Evolutionary conservation across 805 yeast species (phyloP).

Genomic region (Cyberlindnera saturnus): DNA sequence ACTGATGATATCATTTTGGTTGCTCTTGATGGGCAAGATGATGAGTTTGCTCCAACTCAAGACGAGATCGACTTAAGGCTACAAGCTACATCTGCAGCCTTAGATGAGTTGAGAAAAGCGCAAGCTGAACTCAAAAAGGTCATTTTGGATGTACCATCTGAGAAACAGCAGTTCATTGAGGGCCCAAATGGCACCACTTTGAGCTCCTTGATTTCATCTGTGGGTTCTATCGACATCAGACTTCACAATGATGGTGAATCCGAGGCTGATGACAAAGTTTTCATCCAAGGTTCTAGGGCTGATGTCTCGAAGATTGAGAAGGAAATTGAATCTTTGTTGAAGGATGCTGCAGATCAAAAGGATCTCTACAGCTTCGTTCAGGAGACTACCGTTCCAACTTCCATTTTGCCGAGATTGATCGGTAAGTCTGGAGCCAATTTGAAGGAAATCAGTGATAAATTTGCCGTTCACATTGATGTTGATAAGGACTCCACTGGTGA

Average conservation of each 20-base stretch:
- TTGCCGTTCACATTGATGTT: conserved; percentile 71
- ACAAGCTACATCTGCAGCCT: conserved; percentile 44
- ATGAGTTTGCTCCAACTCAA: conserved; percentile 68
- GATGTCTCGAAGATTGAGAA: conserved; percentile 51
- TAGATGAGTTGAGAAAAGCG: conserved; percentile 53
- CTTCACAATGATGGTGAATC: conserved; percentile 33
- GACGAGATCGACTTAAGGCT: conserved; percentile 54
- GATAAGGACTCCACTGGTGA: conserved; percentile 43
- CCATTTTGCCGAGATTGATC: conserved; percentile 70
- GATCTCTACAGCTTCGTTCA: conserved; percentile 38
- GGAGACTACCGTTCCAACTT: conserved; percentile 55
- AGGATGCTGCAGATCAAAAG: conserved; percentile 47
- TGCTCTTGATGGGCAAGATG: conserved; percentile 37
- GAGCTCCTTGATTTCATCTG: conserved; percentile 29
- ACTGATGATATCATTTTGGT: conserved; percentile 48
- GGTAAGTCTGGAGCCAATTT: conserved; percentile 85
- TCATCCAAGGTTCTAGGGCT: conserved; percentile 61
- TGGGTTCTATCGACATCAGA: conserved; percentile 33
- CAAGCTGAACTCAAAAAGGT: conserved; percentile 47
- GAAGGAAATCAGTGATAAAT: conserved; percentile 62
- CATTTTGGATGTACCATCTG: conserved; percentile 44
- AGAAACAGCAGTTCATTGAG: conserved; percentile 51
- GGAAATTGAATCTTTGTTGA: conserved; percentile 48
- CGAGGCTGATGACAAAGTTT: conserved; percentile 47
- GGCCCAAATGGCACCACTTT: conserved; percentile 62